Evolutionary conservation across 73 alveolate species (phyloP).

Genomic region (Effrenium voratum): DNA sequence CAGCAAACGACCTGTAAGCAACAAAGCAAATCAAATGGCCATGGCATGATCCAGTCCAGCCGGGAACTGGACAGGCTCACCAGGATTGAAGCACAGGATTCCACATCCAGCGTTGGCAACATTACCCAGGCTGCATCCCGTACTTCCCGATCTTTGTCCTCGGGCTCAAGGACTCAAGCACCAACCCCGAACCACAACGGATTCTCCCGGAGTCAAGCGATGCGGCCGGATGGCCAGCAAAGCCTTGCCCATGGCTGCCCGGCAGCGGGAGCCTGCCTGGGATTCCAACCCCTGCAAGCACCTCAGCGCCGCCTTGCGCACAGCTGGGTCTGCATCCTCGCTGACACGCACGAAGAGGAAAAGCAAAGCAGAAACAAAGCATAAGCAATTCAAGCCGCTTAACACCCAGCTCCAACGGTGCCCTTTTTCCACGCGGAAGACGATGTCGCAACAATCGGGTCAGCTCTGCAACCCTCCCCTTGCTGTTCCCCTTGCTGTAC

Average conservation of each 20-base stretch:
- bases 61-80: conserved; percentile 25
- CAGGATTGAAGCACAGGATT: neutral
- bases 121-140: conserved; percentile 66
- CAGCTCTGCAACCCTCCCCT: too few species aligned
- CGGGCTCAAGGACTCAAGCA: neutral
- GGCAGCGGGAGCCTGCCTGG: neutral
- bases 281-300: neutral
- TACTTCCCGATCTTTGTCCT: conserved; percentile 70
- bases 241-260: neutral
- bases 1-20: neutral
- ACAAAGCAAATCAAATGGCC: neutral
- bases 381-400: too few species aligned
- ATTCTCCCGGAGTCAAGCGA: neutral
- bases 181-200: neutral
- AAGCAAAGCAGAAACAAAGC: too few species aligned
- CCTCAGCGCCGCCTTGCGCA: neutral
- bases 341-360: too few species aligned
- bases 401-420: too few species aligned
- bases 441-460: too few species aligned
- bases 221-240: neutral
- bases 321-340: neutral
- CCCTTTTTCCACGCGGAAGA: too few species aligned
- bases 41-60: neutral
- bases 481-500: too few species aligned
- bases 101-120: conserved; percentile 10